Evolutionary conservation across 208 protist species (phyloP).

Genomic region (Wallacemonas sp.): DNA sequence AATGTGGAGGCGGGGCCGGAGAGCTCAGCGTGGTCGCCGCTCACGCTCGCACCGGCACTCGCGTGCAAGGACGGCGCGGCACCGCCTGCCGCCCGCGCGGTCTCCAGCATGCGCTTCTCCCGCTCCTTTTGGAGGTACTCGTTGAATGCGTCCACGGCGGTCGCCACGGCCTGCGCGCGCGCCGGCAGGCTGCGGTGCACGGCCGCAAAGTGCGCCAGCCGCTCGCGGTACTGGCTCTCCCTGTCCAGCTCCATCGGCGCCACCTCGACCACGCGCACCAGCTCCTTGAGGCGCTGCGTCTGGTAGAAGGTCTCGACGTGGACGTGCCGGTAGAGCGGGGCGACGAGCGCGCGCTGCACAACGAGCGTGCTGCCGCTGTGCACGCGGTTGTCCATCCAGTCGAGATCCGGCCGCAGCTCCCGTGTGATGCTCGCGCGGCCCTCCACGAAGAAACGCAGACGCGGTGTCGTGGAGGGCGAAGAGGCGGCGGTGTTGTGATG

Average conservation of each 20-base stretch:
- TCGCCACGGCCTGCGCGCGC: not conserved
- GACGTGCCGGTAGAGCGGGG: slow-evolving; percentile 32
- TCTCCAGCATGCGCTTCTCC: slow-evolving; percentile 1
- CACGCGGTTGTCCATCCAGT: slow-evolving; percentile 34
- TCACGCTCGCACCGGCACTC: slow-evolving; percentile 2
- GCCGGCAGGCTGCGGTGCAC: not conserved
- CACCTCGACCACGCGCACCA: slow-evolving; percentile 52
- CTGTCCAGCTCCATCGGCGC: slow-evolving; percentile 25
- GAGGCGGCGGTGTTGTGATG: not conserved
- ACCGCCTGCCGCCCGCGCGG: not conserved
- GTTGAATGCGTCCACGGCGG: slow-evolving; percentile 9
- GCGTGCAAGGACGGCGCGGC: slow-evolving; percentile 9
- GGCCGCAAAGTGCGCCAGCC: slow-evolving; percentile 24
- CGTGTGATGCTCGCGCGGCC: slow-evolving; percentile 17
- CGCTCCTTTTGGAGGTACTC: not conserved
- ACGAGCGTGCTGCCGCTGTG: slow-evolving; percentile 41
- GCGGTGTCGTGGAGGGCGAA: slow-evolving; percentile 11
- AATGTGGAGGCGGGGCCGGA: not conserved
- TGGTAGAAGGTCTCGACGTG: slow-evolving; percentile 42
- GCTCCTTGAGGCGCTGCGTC: slow-evolving; percentile 28
- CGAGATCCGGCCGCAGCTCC: slow-evolving; percentile 32
- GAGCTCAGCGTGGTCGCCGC: slow-evolving; percentile 9
- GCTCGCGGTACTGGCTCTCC: slow-evolving; percentile 30
- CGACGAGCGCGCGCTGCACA: slow-evolving; percentile 48
- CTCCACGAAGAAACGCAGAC: slow-evolving; percentile 54